Conservation (phyloP, 805 yeast species). For the Candida hispaniensis region DNA sequence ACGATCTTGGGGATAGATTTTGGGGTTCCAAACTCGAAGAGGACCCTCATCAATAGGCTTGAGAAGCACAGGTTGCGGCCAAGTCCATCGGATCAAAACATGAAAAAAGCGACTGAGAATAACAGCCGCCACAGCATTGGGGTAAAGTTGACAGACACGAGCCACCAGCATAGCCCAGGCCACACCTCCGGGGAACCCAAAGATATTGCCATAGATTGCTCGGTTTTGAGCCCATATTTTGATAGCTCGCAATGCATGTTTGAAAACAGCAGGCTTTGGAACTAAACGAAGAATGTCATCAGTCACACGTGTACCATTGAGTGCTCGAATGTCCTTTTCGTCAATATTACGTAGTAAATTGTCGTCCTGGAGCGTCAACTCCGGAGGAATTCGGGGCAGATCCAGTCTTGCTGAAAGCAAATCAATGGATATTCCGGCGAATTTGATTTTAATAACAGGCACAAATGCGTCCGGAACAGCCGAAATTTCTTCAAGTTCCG, state of each 20-base stretch:
- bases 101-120: conserved; percentile 83
- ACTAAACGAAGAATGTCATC: conserved; percentile 85
- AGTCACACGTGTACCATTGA: conserved; percentile 95
- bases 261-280: conserved; percentile 87
- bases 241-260: conserved; percentile 83
- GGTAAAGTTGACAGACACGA: conserved; percentile 89
- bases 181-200: conserved; percentile 98
- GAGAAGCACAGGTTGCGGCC: conserved; percentile 96
- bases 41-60: conserved; percentile 97
- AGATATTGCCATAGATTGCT: conserved; percentile 87
- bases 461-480: conserved; percentile 96
- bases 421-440: conserved; percentile 88
- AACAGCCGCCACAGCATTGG: conserved; percentile 89
- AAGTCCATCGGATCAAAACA: conserved; percentile 80
- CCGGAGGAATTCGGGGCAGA: conserved; percentile 69
- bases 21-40: conserved; percentile 91
- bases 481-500: conserved; percentile 82
- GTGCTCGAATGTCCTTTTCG: conserved; percentile 78
- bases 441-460: conserved; percentile 87
- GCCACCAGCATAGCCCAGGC: conserved; percentile 99
- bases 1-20: conserved; percentile 77
- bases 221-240: conserved; percentile 95
- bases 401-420: conserved; percentile 75
- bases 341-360: conserved; percentile 77
- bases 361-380: conserved; percentile 70